A percentile compares a stretch with the other conserved stretches of the same genome.
Conservation (phyloP, 192 early-diverging fungal genomes). For the Polychytrium aggregatum region DNA sequence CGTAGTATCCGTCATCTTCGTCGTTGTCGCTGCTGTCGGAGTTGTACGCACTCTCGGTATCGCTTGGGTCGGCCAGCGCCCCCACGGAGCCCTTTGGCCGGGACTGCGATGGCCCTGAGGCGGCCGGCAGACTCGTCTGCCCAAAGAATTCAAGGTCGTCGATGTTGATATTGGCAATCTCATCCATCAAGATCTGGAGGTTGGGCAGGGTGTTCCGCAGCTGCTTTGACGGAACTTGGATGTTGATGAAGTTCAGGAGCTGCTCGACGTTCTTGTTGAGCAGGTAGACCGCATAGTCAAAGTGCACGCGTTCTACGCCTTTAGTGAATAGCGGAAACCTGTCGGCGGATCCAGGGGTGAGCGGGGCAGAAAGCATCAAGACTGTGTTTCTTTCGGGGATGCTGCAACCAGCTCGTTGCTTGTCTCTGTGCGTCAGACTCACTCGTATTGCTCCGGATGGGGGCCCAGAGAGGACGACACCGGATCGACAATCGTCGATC, state of each 20-base stretch:
- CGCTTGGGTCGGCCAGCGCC: too few species aligned
- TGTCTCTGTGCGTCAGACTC: too few species aligned
- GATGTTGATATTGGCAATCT: conserved; percentile 2
- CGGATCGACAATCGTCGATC: conserved; percentile 44
- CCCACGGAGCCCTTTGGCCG: too few species aligned
- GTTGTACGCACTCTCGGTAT: too few species aligned
- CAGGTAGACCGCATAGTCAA: conserved; percentile 76
- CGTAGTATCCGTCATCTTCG: too few species aligned
- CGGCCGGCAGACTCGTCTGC: too few species aligned
- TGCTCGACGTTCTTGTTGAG: conserved; percentile 82
- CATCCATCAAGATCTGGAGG: conserved; percentile 44
- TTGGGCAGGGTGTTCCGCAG: conserved; percentile 64
- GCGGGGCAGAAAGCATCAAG: too few species aligned
- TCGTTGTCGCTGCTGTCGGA: too few species aligned
- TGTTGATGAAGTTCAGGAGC: conserved; percentile 59
- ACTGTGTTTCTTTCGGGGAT: conserved; percentile 19
- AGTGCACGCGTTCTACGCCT: conserved; percentile 54
- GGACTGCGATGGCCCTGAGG: too few species aligned
- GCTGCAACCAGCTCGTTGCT: too few species aligned
- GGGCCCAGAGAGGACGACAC: too few species aligned
- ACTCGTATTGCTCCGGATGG: too few species aligned
- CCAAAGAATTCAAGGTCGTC: background rate
- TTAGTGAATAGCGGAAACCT: conserved; percentile 67
- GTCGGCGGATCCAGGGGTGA: background rate
- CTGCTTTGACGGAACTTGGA: conserved; percentile 52